A percentile compares a stretch with the other conserved stretches of the same genome.
Evolutionary conservation across 208 protist genomes (phyloP).

Genomic region (Strigomonas culicis): DNA sequence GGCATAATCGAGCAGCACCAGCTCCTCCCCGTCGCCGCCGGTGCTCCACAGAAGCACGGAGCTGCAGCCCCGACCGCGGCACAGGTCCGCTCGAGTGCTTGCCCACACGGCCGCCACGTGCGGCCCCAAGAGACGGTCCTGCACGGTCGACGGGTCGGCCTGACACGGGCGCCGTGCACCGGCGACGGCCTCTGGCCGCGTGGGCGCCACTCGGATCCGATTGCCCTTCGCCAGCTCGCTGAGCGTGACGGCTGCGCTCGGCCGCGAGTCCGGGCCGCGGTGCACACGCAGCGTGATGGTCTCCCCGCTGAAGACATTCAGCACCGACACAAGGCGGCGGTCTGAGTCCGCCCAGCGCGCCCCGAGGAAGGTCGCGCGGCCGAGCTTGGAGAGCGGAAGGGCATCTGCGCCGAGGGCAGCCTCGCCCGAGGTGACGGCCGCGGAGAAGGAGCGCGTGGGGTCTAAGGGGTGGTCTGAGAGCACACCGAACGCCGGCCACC

Average conservation of each 20-base stretch:
- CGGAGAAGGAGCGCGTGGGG: constrained; percentile 34
- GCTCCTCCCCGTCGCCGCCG: constrained; percentile 2
- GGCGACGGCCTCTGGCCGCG: neutral
- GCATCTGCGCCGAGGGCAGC: constrained; percentile 17
- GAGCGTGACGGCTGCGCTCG: neutral
- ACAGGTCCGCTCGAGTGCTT: neutral
- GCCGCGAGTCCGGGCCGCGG: neutral
- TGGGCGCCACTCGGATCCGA: neutral
- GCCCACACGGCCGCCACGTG: neutral
- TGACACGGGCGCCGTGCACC: no score
- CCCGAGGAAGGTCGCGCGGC: constrained; percentile 40
- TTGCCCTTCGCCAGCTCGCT: neutral
- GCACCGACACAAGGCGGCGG: neutral
- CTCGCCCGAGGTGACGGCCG: constrained; percentile 27
- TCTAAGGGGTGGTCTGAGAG: constrained; percentile 44
- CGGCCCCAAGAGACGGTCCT: neutral
- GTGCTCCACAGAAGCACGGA: no score
- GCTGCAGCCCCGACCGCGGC: no score
- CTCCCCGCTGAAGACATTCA: constrained; percentile 47
- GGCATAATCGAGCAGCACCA: neutral
- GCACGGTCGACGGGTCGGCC: neutral
- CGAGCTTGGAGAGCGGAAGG: constrained; percentile 53
- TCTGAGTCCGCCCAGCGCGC: constrained; percentile 28
- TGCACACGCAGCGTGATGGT: constrained; percentile 1
- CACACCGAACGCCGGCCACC: constrained; percentile 59